Evolutionary conservation across 306 rosid species (phyloP), one percentile per base, ranked within the genome.

Genomic region (Castanospermum australe): DNA sequence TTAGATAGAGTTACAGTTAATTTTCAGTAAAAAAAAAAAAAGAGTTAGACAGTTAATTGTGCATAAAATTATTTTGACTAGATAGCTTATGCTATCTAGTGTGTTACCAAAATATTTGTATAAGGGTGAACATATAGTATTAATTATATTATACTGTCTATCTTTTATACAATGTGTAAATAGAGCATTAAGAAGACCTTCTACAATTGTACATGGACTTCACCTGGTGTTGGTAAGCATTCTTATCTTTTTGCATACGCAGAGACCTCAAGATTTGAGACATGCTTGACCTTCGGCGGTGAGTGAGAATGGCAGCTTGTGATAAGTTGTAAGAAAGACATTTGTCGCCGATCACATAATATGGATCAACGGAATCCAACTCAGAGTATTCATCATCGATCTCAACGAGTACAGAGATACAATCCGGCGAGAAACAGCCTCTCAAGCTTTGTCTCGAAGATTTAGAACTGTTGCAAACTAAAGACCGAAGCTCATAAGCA

Each of bases 401-500:
- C 41, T 51, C 41, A 2, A 0, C 1, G 8, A 18, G 5, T 3
- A 78, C 83, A 2, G 13, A 2, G 7, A 1, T 0, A 47, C 86
- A 83, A 10, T 60, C 60, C 6, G 12, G 1, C 5, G 42, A 14
- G 41, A 5, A 24, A 12, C 2, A 4, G 7, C 28, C 66, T 2
- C 2, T 1, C 13, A 17, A 10, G 15, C 4, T 0, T 38, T 33
- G 67, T 73, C 57, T 57, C 0, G 24, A 0, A 0, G 41, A 13
- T 63, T 28, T 44, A 3, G 85, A 68, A 25, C 15, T 4, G 73
- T 71, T 78, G n/a, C 86, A 83, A 50, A 35, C 57, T 10, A 76
- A 10, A 32, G n/a, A 17, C 28, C 67, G 35, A 47, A 78, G 83
- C n/a, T 35, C 9, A 36, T 54, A 78, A 17, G 76, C 48, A 7